phyloP scores from a whole-genome alignment of 352 stramenopile genomes.

The Phytophthora colocasiae region DNA sequence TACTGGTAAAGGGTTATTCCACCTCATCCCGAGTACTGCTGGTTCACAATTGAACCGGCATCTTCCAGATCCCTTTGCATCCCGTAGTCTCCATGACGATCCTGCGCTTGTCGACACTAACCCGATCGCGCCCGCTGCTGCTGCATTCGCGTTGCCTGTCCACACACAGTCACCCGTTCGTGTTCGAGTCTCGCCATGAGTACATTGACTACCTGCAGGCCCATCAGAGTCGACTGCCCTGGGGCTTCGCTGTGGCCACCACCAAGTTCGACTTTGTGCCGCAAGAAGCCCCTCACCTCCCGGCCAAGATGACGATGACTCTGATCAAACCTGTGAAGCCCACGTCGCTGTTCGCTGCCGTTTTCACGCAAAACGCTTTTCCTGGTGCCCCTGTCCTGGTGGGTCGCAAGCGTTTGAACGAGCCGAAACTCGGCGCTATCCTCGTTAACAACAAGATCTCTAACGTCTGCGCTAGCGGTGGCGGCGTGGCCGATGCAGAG shows the following conservation, averaged over 20 bases:
- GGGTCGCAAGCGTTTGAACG: slow-evolving; percentile 90
- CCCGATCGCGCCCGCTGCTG: slow-evolving; percentile 25
- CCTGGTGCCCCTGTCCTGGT: slow-evolving; percentile 91
- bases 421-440: slow-evolving; percentile 93
- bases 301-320: slow-evolving; percentile 88
- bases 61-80: background rate
- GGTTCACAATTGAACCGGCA: slow-evolving; percentile 18
- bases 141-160: slow-evolving; percentile 46
- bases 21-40: background rate
- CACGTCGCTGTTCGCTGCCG: slow-evolving; percentile 86
- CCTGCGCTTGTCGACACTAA: slow-evolving; percentile 35
- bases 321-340: slow-evolving; percentile 89
- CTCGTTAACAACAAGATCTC: slow-evolving; percentile 99
- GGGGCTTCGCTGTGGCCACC: slow-evolving; percentile 87
- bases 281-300: slow-evolving; percentile 78
- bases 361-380: slow-evolving; percentile 94
- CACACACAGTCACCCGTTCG: slow-evolving; percentile 63
- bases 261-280: slow-evolving; percentile 87
- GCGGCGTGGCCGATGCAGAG: slow-evolving; percentile 93
- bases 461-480: slow-evolving; percentile 97
- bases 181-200: slow-evolving; percentile 84
- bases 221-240: slow-evolving; percentile 85
- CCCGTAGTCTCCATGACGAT: slow-evolving; percentile 29
- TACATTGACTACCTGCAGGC: slow-evolving; percentile 80
- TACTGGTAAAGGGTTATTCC: too few species aligned